Evolutionary conservation across 208 protist species (phyloP).

Genomic region (Acanthamoeba royreba): DNA sequence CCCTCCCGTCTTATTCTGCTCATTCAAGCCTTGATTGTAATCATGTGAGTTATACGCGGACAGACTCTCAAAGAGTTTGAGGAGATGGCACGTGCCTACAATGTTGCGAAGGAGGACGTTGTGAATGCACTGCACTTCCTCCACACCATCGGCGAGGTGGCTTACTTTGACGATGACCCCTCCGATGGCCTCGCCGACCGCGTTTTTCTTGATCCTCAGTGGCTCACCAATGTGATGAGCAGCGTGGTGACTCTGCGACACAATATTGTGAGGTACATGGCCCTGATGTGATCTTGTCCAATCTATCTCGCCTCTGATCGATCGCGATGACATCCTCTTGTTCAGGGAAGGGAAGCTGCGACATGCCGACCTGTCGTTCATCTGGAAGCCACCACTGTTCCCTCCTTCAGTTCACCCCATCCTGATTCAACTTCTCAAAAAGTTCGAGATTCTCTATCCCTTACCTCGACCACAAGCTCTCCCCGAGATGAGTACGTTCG

Average conservation of each 20-base stretch:
- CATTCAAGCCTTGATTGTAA: too few species aligned
- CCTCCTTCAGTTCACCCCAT: slow-evolving; percentile 17
- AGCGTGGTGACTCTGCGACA: slow-evolving; percentile 42
- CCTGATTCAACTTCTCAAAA: slow-evolving; percentile 39
- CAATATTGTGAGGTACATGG: not conserved
- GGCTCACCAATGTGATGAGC: slow-evolving; percentile 48
- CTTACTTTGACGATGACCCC: slow-evolving; percentile 45
- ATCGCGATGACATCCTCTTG: not conserved
- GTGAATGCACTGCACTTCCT: slow-evolving; percentile 42
- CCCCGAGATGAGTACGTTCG: not conserved
- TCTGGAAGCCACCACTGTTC: slow-evolving; percentile 35
- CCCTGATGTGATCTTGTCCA: too few species aligned
- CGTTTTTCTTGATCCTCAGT: slow-evolving; percentile 44
- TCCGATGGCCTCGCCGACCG: slow-evolving; percentile 22
- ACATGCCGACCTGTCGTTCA: slow-evolving; percentile 33
- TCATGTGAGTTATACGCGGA: too few species aligned
- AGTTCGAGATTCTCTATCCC: slow-evolving; percentile 51
- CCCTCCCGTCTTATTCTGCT: not conserved
- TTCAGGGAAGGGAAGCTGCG: slow-evolving; percentile 38
- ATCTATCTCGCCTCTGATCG: too few species aligned
- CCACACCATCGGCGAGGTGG: slow-evolving; percentile 42
- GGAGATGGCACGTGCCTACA: not conserved
- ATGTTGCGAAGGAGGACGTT: slow-evolving; percentile 15
- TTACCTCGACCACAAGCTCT: not conserved
- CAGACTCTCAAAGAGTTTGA: not conserved